Evolutionary conservation across 148 eudicot genomes (phyloP), one percentile per base, ranked within the genome.

Genomic region (Mesembryanthemum crystallinum): DNA sequence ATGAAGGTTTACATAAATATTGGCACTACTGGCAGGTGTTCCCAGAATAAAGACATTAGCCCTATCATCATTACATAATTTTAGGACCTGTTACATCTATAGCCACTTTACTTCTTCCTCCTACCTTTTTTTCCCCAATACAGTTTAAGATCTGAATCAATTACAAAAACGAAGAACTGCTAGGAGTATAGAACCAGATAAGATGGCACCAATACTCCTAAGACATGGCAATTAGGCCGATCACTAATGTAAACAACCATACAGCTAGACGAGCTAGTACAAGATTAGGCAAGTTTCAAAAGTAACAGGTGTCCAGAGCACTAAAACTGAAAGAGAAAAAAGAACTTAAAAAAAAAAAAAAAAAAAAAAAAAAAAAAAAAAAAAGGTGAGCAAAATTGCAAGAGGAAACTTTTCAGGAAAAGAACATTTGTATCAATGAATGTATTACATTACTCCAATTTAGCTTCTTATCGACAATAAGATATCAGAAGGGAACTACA

Each of bases 371-470:
- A 6, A 35, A 35, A 6, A 6, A 6, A 6, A 6, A 35, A 35
- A 18, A 79, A 7, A 58, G 37, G 73, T 17, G 35, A 49, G 39
- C 10, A 58, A 20, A 58, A 32, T 27, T 64, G 71, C 66, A 32
- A 78, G 54, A 61, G 8, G n/a, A 75, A 69, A 35, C 8, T 25
- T 52, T 55, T 10, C 33, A 25, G 35, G 18, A 24, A 8, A 32
- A 35, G 49, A 37, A 35, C 28, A 64, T 64, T 58, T 35, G 35
- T 81, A 39, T 72, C 33, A 15, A 69, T 14, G 20, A 47, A 59
- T 45, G 77, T 45, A 73, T 77, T 77, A 81, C 80, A 81, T 49
- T 81, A 52, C 39, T 75, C 29, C 61, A 65, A 72, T 72, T 66
- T 24, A 72, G 47, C 54, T 49, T 15, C 52, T 43, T 13, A 71